These are phyloP conservation scores for Sphaerobolus stellatus DNA, from an alignment of 1,284 basidiomycete species.

Conservation along the genomic window DNA sequence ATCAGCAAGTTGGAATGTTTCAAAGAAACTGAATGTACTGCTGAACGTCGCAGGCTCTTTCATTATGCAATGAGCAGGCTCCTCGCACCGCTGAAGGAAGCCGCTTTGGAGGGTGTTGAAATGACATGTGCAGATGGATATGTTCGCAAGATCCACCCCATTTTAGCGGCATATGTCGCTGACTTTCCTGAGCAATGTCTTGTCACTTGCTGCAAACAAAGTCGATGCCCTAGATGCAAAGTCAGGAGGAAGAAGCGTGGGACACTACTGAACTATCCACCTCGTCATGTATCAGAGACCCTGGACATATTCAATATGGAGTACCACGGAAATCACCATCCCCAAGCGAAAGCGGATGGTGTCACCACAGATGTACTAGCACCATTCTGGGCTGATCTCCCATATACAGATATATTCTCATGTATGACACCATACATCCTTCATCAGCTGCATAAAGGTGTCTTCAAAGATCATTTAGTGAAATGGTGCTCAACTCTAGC, in stretches of 20 bases:
- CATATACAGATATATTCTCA: constrained; percentile 23
- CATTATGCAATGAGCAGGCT: constrained; percentile 35
- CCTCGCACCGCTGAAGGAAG: constrained; percentile 27
- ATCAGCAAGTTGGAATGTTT: constrained; percentile 39
- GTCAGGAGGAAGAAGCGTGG: too few relatives aligned
- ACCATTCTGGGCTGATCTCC: constrained; percentile 24
- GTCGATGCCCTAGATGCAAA: constrained; percentile 19
- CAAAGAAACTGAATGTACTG: constrained; percentile 17
- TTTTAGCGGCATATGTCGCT: constrained; percentile 28
- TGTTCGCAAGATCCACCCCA: constrained; percentile 25
- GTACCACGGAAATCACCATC: too few relatives aligned
- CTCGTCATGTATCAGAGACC: too few relatives aligned
- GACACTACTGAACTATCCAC: too few relatives aligned
- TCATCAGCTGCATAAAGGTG: constrained; percentile 28
- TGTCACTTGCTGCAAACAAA: constrained; percentile 19
- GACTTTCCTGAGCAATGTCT: constrained; percentile 27
- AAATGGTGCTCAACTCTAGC: constrained; percentile 20
- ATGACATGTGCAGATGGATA: constrained; percentile 30
- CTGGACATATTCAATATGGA: too few relatives aligned
- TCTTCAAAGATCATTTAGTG: constrained; percentile 31
- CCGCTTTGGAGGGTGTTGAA: constrained; percentile 27
- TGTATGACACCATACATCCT: constrained; percentile 24
- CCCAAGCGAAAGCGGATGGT: too few relatives aligned
- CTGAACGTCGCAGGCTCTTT: constrained; percentile 24
- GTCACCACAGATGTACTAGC: too few relatives aligned